Percentiles rank a stretch among this genome's conserved stretches.
Evolutionary conservation across 2,329 filamentous ascomycete genomes (phyloP).

Genomic region (Alternaria conjuncta): DNA sequence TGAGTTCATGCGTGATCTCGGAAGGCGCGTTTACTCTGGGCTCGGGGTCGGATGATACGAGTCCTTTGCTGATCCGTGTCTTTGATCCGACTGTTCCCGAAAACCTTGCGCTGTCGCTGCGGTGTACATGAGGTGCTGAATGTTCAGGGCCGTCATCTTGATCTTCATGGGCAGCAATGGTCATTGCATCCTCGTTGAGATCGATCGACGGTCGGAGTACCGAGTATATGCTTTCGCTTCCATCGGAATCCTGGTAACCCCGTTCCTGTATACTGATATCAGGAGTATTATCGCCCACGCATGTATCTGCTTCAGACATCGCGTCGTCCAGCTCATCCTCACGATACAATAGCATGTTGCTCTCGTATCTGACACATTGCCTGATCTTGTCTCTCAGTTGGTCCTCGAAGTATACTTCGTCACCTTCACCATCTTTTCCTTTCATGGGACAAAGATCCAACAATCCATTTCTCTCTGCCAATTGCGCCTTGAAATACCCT

Average conservation of each 20-base stretch:
- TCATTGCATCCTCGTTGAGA: not conserved
- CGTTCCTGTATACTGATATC: not conserved
- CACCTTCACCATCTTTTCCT: not conserved
- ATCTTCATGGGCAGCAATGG: not conserved
- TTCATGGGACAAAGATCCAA: not conserved
- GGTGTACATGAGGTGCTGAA: not conserved
- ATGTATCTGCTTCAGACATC: not conserved
- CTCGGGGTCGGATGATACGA: not conserved
- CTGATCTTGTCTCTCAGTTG: not conserved
- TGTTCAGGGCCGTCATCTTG: not conserved
- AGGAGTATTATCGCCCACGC: not conserved
- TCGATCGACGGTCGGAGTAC: not conserved
- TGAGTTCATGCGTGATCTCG: not conserved
- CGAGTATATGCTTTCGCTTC: not conserved
- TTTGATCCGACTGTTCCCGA: not conserved
- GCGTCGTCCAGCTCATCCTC: not conserved
- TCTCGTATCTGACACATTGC: not conserved
- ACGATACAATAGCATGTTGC: not conserved
- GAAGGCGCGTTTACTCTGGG: not conserved
- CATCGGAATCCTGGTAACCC: not conserved
- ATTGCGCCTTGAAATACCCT: not conserved
- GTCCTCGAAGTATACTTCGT: not conserved
- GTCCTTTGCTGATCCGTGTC: too few relatives aligned
- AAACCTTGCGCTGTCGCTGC: not conserved
- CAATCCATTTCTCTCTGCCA: not conserved